Conservation (phyloP, 306 rosid species). For the Aeschynomene evenia region DNA sequence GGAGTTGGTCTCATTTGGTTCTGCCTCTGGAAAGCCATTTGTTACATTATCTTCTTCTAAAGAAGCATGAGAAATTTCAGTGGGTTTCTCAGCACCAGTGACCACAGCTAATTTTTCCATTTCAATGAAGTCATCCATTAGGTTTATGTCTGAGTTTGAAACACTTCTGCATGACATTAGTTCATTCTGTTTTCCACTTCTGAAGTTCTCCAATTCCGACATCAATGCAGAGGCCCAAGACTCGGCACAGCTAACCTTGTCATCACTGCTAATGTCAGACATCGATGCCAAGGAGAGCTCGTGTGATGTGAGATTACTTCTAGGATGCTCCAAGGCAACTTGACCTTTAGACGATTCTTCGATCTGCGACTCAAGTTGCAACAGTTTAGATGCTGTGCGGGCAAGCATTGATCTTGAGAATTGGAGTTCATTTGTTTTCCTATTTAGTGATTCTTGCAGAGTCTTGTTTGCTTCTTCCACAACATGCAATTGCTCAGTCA, state of each 20-base stretch:
- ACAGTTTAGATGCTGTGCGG: conserved; percentile 54
- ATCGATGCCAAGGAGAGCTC: conserved; percentile 51
- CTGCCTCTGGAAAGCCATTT: conserved; percentile 36
- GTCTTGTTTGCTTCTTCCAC: conserved; percentile 70
- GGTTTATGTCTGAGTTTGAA: conserved; percentile 62
- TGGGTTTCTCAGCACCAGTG: conserved; percentile 48
- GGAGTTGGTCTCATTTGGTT: conserved; percentile 31
- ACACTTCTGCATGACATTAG: conserved; percentile 45
- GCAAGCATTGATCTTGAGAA: conserved; percentile 62
- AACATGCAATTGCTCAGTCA: conserved; percentile 54
- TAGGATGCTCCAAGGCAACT: conserved; percentile 39
- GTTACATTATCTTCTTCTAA: conserved; percentile 35
- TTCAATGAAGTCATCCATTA: conserved; percentile 90
- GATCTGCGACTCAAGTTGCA: conserved; percentile 43
- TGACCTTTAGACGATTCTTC: conserved; percentile 48
- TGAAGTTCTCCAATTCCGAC: conserved; percentile 67
- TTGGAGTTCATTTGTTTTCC: conserved; percentile 64
- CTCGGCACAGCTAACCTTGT: conserved; percentile 68
- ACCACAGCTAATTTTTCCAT: conserved; percentile 88
- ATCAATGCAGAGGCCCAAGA: conserved; percentile 77
- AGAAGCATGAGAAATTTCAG: conserved; percentile 41
- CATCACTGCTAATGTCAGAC: conserved; percentile 72
- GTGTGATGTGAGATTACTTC: conserved; percentile 37
- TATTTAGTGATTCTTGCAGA: conserved; percentile 55
- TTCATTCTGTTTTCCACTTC: conserved; percentile 51